phyloP scores from a whole-genome alignment of 805 yeast genomes.

The Wickerhamomyces kurtzmanii region DNA sequence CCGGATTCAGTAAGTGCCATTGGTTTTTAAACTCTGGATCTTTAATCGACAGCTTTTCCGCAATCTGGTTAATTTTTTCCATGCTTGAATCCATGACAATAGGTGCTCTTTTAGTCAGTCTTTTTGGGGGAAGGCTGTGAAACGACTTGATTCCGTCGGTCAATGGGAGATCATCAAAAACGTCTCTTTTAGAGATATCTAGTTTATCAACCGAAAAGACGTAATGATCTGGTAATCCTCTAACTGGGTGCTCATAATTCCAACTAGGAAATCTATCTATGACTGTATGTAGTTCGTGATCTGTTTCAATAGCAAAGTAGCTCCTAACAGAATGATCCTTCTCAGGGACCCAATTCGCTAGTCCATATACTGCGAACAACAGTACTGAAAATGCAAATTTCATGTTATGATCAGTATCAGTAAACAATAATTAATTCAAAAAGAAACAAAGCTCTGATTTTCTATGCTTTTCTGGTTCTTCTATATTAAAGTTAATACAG shows the following conservation, averaged over 20 bases:
- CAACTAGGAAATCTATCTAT: slow-evolving; percentile 29
- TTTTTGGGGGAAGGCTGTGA: slow-evolving; percentile 44
- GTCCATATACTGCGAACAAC: too few relatives aligned
- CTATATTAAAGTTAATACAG: too few relatives aligned
- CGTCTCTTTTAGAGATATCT: slow-evolving; percentile 7
- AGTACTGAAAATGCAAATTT: too few relatives aligned
- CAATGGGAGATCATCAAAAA: slow-evolving; percentile 4
- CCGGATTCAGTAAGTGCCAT: slow-evolving; percentile 85
- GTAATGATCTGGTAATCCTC: slow-evolving; percentile 51
- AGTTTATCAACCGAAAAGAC: slow-evolving; percentile 49
- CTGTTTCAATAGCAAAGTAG: slow-evolving; percentile 57
- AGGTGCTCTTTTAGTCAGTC: slow-evolving; percentile 49
- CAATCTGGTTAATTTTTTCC: slow-evolving; percentile 33
- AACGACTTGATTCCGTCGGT: slow-evolving; percentile 31
- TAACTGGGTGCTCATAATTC: slow-evolving; percentile 54
- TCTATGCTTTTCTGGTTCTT: too few relatives aligned
- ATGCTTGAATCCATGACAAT: slow-evolving; percentile 50
- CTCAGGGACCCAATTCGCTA: too few relatives aligned
- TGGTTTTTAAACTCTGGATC: slow-evolving; percentile 83
- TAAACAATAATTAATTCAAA: too few relatives aligned
- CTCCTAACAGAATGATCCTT: slow-evolving; percentile 41
- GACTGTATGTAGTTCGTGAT: slow-evolving; percentile 25
- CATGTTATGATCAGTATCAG: too few relatives aligned
- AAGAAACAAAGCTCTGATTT: too few relatives aligned
- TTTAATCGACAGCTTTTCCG: slow-evolving; percentile 44